Evolutionary conservation across 73 alveolate species (phyloP), one percentile per base, ranked within the genome.

Genomic region (Paramecium pentaurelia): DNA sequence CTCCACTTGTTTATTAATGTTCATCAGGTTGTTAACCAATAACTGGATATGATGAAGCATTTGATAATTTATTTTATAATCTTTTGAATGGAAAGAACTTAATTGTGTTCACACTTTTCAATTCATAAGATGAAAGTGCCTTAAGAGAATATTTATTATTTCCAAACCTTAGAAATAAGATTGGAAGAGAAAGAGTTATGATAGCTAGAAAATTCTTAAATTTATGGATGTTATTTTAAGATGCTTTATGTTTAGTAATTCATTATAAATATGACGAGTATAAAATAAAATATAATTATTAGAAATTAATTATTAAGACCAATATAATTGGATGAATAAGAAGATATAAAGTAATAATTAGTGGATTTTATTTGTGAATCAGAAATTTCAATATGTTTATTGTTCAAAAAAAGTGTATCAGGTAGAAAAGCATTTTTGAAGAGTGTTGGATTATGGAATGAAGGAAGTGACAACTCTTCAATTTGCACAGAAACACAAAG

Each of bases 361-460:
- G 75, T 37, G 11, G 68, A 92, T 9, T 87, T 93, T 68, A 77
- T 94, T 18, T 30, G 59, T 51, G 71, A 58, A n/a, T 77, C 95
- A 27, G 95, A 95, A 73, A 89, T 94, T 3, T 20, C 68, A 6
- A 91, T 95, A 1, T 96, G 98, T 42, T 77, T 95, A 22, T 88
- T 83, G 6, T 90, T 86, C 47, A 95, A 94, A 77, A 95, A 86
- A 45, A 89, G 95, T 54, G 59, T 60, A 32, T 87, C 95, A 10
- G 94, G 96, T 4, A 86, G 91, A 70, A 93, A 77, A 40, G 92
- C 97, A 45, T 86, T 95, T 37, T 54, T 93, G 54, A 95, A 95
- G 87, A 80, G 96, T 71, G 75, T 89, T 71, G 94, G 94, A 42
- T 40, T 71, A 5, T 77, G 92, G 80, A 47, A 71, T 89, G 77